A percentile compares a stretch with the other conserved stretches of the same genome.
phyloP scores from a whole-genome alignment of 2,329 filamentous ascomycete species.

The Purpureocillium takamizusanense region DNA sequence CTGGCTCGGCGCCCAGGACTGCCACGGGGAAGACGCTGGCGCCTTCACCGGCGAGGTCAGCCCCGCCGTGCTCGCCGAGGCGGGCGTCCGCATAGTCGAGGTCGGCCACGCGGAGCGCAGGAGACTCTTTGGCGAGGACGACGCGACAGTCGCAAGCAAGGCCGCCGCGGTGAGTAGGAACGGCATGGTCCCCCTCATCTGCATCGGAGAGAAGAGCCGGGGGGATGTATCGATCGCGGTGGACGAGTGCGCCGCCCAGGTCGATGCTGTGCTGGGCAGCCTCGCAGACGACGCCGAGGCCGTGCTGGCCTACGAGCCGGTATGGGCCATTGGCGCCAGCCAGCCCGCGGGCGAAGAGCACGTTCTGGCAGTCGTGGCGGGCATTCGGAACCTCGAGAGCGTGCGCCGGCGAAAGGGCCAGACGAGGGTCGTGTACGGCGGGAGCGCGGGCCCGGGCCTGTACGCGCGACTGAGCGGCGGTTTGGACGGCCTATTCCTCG shows the following conservation, averaged over 20 bases:
- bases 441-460: conserved; percentile 71
- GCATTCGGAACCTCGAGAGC: conserved; percentile 46
- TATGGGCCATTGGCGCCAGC: conserved; percentile 77
- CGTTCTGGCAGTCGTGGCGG: conserved; percentile 60
- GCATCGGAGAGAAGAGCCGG: conserved; percentile 61
- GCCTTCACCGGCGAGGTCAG: conserved; percentile 74
- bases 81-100: conserved; percentile 66
- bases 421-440: conserved; percentile 70
- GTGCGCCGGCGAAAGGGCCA: conserved; percentile 41
- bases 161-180: conserved; percentile 59
- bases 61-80: conserved; percentile 53
- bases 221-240: conserved; percentile 49
- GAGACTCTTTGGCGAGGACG: conserved; percentile 65
- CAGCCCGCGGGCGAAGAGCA: conserved; percentile 65
- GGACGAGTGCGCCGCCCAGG: conserved; percentile 55
- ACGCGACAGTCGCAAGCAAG: conserved; percentile 57
- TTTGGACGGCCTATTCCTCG: conserved; percentile 74
- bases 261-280: conserved; percentile 52
- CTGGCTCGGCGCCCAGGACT: conserved; percentile 68
- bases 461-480: conserved; percentile 58
- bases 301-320: conserved; percentile 77
- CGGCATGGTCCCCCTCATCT: conserved; percentile 68
- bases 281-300: conserved; percentile 57
- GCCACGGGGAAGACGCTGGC: conserved; percentile 59
- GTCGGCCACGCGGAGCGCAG: conserved; percentile 75